Evolutionary conservation across 106 monocot genomes (phyloP), one percentile per base, ranked within the genome.

Genomic region (Phalaenopsis aphrodite): DNA sequence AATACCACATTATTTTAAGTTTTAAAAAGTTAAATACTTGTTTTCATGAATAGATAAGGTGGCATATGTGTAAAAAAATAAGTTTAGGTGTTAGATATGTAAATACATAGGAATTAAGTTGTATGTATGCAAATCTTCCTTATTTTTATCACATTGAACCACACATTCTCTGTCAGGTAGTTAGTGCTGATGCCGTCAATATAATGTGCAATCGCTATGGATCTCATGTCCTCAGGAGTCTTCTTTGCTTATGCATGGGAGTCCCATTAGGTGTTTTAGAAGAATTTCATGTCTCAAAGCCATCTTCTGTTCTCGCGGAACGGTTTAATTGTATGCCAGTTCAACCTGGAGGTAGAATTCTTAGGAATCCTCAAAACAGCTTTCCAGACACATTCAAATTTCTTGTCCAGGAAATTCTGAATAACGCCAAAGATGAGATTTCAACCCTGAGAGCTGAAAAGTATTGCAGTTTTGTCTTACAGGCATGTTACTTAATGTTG

Each of bases 181-280:
- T 92, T 79, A 90, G 81, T 75, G 79, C 48, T 68, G 92, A 99
- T 82, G 14, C 88, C 79, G 81, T 82, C 45, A 86, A 57, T 77
- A 48, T 94, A 55, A 90, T 99, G 93, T 84, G 57, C 43, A 85
- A 87, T 84, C 67, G 67, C 9, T 94, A 99, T 84, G 98, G 98
- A 17, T 99, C 98, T 64, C 98, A 94, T 82, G 94, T 95, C 21
- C 81, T 99, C 48, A 86, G 98, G 15, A 95, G 88, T 69, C 94
- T 99, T 83, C 88, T 99, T 76, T 95, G 94, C 81, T 82, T 95
- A 69, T 93, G 92, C 78, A 99, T 93, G 79, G 99, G 99, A 67
- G 80, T 95, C 69, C 83, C 91, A 47, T 85, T 83, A 55, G 87
- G 91, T 19, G 79, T 88, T 56, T 75, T 88, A 76, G 84, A 93